Evolutionary conservation across 192 early-diverging fungal genomes (phyloP), one percentile per base, ranked within the genome.

Genomic region (Obelidium mucronatum): DNA sequence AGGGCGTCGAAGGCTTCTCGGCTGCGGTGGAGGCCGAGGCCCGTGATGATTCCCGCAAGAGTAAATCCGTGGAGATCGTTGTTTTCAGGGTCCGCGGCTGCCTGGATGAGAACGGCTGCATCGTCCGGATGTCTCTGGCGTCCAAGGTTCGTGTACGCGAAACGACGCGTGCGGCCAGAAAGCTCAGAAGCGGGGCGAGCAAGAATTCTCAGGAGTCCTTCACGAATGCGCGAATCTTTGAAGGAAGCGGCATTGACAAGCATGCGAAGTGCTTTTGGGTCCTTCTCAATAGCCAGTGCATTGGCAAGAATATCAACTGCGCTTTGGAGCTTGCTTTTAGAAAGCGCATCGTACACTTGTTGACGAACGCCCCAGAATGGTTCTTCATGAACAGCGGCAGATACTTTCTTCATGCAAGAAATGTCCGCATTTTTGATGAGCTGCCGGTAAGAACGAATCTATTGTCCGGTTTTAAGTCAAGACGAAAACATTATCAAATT

Each of bases 81-180:
- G 11, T n/a, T 53, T 30, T 71, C 68, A 17, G 55, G 36, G 54
- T 82, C 80, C 31, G 82, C 59, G 1, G 81, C 77, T 48, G 82
- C 79, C 15, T 73, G 40, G 1, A 88, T 44, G 33, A 88, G 75
- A 48, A 79, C 79, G 0, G 28, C 40, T 2, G 81, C 30, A 62
- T 88, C 86, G 52, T 78, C 79, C 11, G 81, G 79, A 67, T 86
- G 75, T n/a, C 73, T 73, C 64, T 88, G 86, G 22, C 60, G 40
- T 22, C 81, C 86, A 13, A 88, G 72, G 55, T 75, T 75, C 6
- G 61, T 56, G 69, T 64, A 73, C 5, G 59, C 35, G 39, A 48
- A 62, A 28, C 68, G 42, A 15, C 69, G 55, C 8, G 62, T 35
- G 22, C 69, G 40, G 24, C 30, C 34, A 28, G 60, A 39, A 15